Percentiles rank a stretch among this genome's conserved stretches.
Evolutionary conservation across 192 early-diverging fungal species (phyloP).

Genomic region (Spizellomyces punctatus): DNA sequence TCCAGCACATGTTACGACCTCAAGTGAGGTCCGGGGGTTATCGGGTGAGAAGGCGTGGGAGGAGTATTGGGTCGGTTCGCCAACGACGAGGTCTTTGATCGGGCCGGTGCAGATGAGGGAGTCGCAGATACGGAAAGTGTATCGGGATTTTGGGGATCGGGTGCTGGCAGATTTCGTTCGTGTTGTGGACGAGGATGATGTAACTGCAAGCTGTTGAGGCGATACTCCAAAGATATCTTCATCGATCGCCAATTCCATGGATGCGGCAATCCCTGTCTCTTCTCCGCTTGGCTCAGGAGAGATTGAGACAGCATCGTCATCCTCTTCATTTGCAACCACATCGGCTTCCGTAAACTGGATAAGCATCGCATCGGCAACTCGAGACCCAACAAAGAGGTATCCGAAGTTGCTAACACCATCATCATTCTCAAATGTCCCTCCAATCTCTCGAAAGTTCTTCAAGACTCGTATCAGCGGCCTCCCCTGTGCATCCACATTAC

Average conservation of each 20-base stretch:
- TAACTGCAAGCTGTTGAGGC: not conserved
- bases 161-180: constrained; percentile 17
- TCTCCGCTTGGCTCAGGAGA: too few species aligned
- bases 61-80: constrained; percentile 52
- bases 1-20: constrained; percentile 65
- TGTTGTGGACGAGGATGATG: not conserved
- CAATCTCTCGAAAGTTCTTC: constrained; percentile 10
- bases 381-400: constrained; percentile 74
- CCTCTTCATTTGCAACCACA: not conserved
- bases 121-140: constrained; percentile 75
- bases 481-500: constrained; percentile 12
- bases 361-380: constrained; percentile 70
- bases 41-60: constrained; percentile 33
- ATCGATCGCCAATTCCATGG: not conserved
- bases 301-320: not conserved
- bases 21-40: constrained; percentile 36
- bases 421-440: constrained; percentile 15
- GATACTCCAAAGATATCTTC: constrained; percentile 18
- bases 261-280: not conserved
- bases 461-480: constrained; percentile 9
- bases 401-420: constrained; percentile 27
- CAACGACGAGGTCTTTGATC: constrained; percentile 73
- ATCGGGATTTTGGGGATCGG: constrained; percentile 30
- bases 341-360: constrained; percentile 59
- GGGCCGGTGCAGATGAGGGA: constrained; percentile 78